Base-by-base conservation (phyloP, 768 basidiomycete species). In the Suillus clintonianus region DNA sequence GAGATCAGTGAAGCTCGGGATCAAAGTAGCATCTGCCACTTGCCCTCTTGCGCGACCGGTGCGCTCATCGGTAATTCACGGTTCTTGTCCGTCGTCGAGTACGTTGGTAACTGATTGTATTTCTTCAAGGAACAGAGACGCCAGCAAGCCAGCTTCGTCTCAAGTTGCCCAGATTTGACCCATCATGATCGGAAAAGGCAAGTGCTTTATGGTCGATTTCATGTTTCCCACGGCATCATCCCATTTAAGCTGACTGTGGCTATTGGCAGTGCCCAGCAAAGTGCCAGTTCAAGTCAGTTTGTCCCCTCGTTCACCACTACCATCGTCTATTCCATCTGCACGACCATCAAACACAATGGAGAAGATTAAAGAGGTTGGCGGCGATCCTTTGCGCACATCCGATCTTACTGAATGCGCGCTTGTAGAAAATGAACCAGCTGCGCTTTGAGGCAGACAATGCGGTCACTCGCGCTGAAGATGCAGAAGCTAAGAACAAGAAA, bases 361-460 rank as follows among this genome's bases (percentile, higher is more conserved):
- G 56, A 81, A 78, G 74, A 82, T 83, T 69, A 83, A 76, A 72
- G 82, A 83, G 76, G 82, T 81, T 30, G 8, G 68, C 7, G 17
- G 14, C 45, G 3, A 9, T 2, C 10, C 3, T 4, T 45, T 17
- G 9, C 4, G 7, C 4, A 22, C 0, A 24, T 13, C 36, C 15
- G 15, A 24, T 30, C 57, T 8, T 17, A 50, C 66, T 70, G 60
- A 67, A 39, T 27, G n/a, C 56, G 51, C 30, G 2, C 58, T 48
- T 27, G 4, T 66, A 93, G 92, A 92, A 88, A 89, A 81, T 98
- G 80, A 84, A 77, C 72, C 66, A 79, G 50, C 87, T 98, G 69
- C 94, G 95, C 66, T 73, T 75, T 42, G 96, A 99, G 81, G 95
- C 94, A 60, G 97, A 99, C 76, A 72, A 71, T 58, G 90, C 94